Evolutionary conservation across 106 monocot species (phyloP), one percentile per base, ranked within the genome.

Genomic region (Ottelia alismoides): DNA sequence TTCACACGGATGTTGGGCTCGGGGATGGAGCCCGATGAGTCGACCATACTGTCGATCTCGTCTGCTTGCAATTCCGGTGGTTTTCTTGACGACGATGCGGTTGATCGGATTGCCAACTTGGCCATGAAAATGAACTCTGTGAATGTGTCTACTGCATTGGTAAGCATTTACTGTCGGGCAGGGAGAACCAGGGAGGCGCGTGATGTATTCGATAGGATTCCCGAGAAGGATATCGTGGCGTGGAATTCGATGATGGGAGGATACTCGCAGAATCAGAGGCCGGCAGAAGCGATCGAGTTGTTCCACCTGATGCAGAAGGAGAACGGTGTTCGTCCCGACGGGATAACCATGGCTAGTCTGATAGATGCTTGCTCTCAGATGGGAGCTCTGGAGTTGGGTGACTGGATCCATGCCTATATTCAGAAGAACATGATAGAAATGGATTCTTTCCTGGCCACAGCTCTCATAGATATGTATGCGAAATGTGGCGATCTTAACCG

Each of bases 161-260:
- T 87, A 49, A 54, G 64, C 31, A 49, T 87, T 28, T 72, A 77
- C 28, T 65, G 61, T 2, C 74, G 79, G 55, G 25, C 60, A 7
- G 82, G 75, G 19, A 63, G 51, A n/a, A 28, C 73, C 19, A 60
- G 62, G 1, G 64, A 63, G 16, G 88, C 83, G 1, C 51, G 60
- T 53, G n/a, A 55, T 20, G 40, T 58, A 1, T 88, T 76, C 47
- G 56, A 79, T 26, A 5, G 23, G 28, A 79, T 76, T 47, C 73
- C 67, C 2, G 63, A 59, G 27, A 82, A 67, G 64, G 78, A 78
- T 45, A 14, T 88, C 19, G 67, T 79, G 30, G 46, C 78, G 5
- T 88, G 82, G 75, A 88, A 83, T 40, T 60, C 78, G 2, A 88
- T 88, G 62, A 78, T 88, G 2, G 63, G 74, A 11, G 87, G 65